Evolutionary conservation across 2,329 filamentous ascomycete genomes (phyloP).

Genomic region (Orbilia blumenaviensis): DNA sequence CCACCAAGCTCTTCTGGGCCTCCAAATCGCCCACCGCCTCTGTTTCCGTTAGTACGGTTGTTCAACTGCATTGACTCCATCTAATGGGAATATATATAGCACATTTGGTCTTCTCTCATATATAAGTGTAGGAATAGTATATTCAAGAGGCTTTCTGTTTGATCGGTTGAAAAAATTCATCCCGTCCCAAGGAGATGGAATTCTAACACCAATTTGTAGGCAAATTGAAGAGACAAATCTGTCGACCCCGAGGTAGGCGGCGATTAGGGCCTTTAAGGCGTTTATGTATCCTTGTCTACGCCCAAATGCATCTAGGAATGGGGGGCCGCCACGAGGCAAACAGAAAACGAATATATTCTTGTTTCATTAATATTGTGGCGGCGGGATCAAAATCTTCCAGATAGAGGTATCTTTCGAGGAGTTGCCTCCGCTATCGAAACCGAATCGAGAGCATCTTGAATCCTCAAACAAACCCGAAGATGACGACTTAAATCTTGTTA

Average conservation of each 20-base stretch:
- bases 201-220: neutral
- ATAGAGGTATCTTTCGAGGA: neutral
- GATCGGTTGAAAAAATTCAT: neutral
- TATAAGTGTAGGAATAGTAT: neutral
- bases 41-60: neutral
- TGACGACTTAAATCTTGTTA: neutral
- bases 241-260: neutral
- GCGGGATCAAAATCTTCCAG: neutral
- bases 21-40: neutral
- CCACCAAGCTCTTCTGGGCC: neutral
- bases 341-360: neutral
- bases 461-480: neutral
- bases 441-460: neutral
- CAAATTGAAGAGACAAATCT: neutral
- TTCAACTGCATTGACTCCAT: neutral
- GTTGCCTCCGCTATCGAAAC: neutral
- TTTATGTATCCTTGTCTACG: neutral
- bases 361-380: no score
- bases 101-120: slow-evolving; percentile 9
- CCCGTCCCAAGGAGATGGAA: neutral
- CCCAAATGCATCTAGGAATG: neutral
- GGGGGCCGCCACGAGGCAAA: neutral
- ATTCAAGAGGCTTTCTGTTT: neutral
- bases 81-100: slow-evolving; percentile 1
- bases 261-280: neutral